Base-by-base conservation (phyloP, 176 grass and related monocot genomes). In the Dendrocalamus sinicus region DNA sequence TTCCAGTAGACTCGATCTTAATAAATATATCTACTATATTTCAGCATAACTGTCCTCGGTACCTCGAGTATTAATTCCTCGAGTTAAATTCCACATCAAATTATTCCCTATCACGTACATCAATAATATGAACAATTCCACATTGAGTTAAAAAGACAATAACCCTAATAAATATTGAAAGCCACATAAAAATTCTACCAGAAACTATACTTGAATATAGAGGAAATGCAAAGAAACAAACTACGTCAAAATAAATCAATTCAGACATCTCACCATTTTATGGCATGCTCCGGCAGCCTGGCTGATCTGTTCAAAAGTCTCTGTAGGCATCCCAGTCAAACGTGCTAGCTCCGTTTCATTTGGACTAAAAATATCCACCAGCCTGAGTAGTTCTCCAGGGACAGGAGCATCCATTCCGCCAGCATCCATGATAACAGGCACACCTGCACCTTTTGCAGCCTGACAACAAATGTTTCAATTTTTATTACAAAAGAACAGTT, bases 271-370 rank as follows among this genome's bases (percentile, higher is more conserved):
- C 80, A 92, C 93, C 90, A 94, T 91, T 86, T 95, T 83, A 81
- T 96, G 86, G 67, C 94, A 95, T 92, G 87, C 86, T 26, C 23
- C 65, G 76, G 84, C 93, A 79, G 93, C 96, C 72, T 86, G 86
- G 62, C 74, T 82, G 70, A 94, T 98, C 84, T 95, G 93, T 80
- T 98, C 90, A 88, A 94, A 92, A 61, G 89, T 89, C 12, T 94
- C 96, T 8, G 96, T 94, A 77, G 83, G 81, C 93, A 96, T 81
- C 81, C 90, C 90, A 69, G 91, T 94, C 76, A 98, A 83, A 78
- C 93, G 90, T 50, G 91, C 91, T 60, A 98, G 75, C 78, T 98
- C 96, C 55, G 93, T 95, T 94, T 98, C 96, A 94, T 98, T 98
- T 72, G 96, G 96, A 86, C 96, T 98, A 76, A 98, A 98, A 72